A percentile compares a stretch with the other conserved stretches of the same genome.
Evolutionary conservation across 192 early-diverging fungal species (phyloP).

Genomic region (Coemansia sp.): DNA sequence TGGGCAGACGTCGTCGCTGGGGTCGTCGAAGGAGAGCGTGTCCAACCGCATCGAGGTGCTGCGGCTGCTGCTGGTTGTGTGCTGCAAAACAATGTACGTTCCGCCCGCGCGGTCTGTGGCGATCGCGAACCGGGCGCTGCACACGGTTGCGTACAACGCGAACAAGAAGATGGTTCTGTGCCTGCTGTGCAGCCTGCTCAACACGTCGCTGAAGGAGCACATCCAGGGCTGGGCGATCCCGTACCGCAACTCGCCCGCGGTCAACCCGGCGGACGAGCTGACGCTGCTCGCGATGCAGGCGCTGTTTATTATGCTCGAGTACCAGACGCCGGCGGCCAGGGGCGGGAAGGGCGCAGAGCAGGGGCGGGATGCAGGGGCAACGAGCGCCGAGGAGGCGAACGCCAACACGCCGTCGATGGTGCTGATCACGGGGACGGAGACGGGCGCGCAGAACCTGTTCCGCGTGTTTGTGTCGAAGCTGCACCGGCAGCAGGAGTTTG

Average conservation of each 20-base stretch:
- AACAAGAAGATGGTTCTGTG: constrained; percentile 68
- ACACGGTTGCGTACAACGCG: constrained; percentile 37
- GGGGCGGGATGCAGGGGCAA: neutral
- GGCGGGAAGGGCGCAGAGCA: neutral
- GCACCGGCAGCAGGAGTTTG: constrained; percentile 80
- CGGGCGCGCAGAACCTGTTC: constrained; percentile 68
- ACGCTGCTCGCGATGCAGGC: constrained; percentile 69
- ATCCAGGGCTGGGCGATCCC: constrained; percentile 84
- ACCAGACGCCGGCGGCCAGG: constrained; percentile 49
- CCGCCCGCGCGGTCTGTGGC: constrained; percentile 34
- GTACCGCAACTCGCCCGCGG: constrained; percentile 80
- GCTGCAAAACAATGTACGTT: constrained; percentile 81
- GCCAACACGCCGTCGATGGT: constrained; percentile 34
- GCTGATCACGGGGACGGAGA: constrained; percentile 31
- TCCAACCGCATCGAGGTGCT: constrained; percentile 74
- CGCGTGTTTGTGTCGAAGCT: constrained; percentile 76
- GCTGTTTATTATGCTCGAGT: constrained; percentile 65
- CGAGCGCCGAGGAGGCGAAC: constrained; percentile 8
- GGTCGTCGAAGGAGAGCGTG: constrained; percentile 66
- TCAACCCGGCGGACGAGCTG: constrained; percentile 70
- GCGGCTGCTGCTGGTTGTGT: constrained; percentile 72
- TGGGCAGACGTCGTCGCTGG: constrained; percentile 67
- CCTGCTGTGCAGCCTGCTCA: constrained; percentile 82
- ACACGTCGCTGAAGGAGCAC: constrained; percentile 80
- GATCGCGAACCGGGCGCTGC: constrained; percentile 34